Evolutionary conservation across 192 early-diverging fungal species (phyloP).

Genomic region (Lobosporangium transversale): DNA sequence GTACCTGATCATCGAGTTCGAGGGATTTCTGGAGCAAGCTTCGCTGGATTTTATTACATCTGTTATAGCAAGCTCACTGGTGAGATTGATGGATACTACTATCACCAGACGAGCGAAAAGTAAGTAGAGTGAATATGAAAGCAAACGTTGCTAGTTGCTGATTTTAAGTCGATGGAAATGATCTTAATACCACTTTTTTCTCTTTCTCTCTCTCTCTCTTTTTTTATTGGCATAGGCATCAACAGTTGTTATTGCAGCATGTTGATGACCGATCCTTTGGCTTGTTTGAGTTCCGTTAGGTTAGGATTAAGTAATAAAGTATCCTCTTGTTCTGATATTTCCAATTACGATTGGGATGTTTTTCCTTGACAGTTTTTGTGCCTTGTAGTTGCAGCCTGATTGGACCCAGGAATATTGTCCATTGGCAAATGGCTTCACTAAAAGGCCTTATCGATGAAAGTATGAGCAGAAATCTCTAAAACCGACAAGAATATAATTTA

Average conservation of each 20-base stretch:
- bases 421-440: too few relatives aligned
- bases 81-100: constrained; percentile 73
- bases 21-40: constrained; percentile 83
- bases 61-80: constrained; percentile 72
- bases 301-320: too few relatives aligned
- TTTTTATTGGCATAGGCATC: constrained; percentile 47
- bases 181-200: not conserved
- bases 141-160: not conserved
- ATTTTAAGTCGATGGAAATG: too few relatives aligned
- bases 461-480: too few relatives aligned
- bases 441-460: too few relatives aligned
- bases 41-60: constrained; percentile 92
- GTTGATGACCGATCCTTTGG: constrained; percentile 53
- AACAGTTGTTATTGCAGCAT: constrained; percentile 57
- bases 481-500: too few relatives aligned
- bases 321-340: too few relatives aligned
- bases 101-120: constrained; percentile 65
- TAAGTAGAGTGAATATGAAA: constrained; percentile 21
- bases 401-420: too few relatives aligned
- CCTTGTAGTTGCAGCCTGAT: too few relatives aligned
- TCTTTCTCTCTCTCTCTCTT: not conserved
- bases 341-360: too few relatives aligned
- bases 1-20: constrained; percentile 87
- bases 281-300: constrained; percentile 63
- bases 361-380: not conserved